Percentiles rank a stretch among this genome's conserved stretches.
Conservation (phyloP, 2,329 filamentous ascomycete species). For the Huntiella savannae region DNA sequence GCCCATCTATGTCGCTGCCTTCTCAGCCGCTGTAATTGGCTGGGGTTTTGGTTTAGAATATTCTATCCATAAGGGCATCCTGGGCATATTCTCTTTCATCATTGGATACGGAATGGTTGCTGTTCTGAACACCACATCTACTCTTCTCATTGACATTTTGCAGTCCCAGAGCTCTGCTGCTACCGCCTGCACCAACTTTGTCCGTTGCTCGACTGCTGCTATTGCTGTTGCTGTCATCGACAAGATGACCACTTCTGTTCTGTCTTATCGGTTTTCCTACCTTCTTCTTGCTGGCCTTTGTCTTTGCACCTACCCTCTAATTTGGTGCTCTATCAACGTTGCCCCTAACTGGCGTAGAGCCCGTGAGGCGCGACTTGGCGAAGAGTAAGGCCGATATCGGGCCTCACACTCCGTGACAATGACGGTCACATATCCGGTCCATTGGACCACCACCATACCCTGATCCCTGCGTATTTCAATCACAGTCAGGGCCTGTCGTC, state of each 20-base stretch:
- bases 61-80: conserved; percentile 14
- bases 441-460: too few relatives aligned
- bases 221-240: conserved; percentile 17
- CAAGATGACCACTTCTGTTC: conserved; percentile 12
- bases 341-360: conserved; percentile 13
- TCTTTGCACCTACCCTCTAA: conserved; percentile 12
- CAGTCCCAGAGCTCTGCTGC: conserved; percentile 16
- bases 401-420: too few relatives aligned
- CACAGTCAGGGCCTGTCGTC: too few relatives aligned
- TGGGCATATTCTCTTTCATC: conserved; percentile 15
- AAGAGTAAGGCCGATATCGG: neutral
- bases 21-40: conserved; percentile 14
- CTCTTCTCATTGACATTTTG: conserved; percentile 18
- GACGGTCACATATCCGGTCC: too few relatives aligned
- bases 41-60: conserved; percentile 17
- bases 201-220: conserved; percentile 16
- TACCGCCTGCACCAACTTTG: conserved; percentile 17
- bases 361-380: conserved; percentile 1
- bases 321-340: conserved; percentile 14
- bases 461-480: too few relatives aligned
- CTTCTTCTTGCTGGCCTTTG: conserved; percentile 14
- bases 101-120: conserved; percentile 17
- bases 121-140: conserved; percentile 18
- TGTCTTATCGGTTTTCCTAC: conserved; percentile 14
- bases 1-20: conserved; percentile 14